Evolutionary conservation across 164 flowering plant species (phyloP).

Genomic region (Liriodendron chinense): DNA sequence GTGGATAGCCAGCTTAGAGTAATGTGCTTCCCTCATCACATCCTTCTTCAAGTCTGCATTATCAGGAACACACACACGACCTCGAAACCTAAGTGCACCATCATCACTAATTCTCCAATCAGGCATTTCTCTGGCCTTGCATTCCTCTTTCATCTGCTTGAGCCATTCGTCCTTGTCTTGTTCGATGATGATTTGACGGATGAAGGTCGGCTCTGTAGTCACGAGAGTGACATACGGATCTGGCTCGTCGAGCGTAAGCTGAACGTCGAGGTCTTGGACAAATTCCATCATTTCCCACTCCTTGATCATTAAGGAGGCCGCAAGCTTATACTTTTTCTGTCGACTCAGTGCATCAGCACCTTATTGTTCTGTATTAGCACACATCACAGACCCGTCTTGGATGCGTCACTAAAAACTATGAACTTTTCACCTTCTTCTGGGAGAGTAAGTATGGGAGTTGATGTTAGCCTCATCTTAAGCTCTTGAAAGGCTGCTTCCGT

Average conservation of each 20-base stretch:
- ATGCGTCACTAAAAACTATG: neutral
- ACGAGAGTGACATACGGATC: neutral
- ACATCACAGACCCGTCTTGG: neutral
- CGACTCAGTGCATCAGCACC: neutral
- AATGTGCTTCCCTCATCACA: neutral
- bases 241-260: neutral
- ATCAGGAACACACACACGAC: neutral
- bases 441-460: neutral
- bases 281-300: neutral
- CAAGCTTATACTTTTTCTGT: too few relatives aligned
- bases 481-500: neutral
- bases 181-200: neutral
- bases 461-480: neutral
- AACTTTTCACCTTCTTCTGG: neutral
- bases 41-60: neutral
- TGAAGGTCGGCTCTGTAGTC: neutral
- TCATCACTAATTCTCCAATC: neutral
- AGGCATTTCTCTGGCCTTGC: too few relatives aligned
- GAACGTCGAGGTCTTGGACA: neutral
- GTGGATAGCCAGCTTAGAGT: neutral
- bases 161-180: neutral
- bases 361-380: neutral
- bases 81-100: neutral
- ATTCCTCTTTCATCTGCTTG: neutral
- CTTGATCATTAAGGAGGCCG: neutral